A percentile compares a stretch with the other conserved stretches of the same genome.
These are phyloP conservation scores for Tricholoma terreum DNA, from an alignment of 768 basidiomycete genomes.

Conservation along the genomic window DNA sequence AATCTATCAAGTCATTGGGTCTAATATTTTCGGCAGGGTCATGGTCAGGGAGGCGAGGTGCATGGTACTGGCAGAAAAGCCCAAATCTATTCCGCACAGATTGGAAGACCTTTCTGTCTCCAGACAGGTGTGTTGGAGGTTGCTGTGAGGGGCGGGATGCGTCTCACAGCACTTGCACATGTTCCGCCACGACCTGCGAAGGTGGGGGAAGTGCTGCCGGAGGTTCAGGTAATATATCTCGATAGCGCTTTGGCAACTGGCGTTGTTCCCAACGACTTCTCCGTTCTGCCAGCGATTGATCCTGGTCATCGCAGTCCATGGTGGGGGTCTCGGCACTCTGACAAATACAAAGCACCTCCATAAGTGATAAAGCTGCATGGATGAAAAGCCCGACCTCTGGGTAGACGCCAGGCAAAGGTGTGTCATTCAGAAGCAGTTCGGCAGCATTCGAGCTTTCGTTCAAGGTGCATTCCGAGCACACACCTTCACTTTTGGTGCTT, in stretches of 20 bases:
- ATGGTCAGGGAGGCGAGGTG: neutral
- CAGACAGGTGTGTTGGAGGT: neutral
- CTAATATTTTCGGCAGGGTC: neutral
- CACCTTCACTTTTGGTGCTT: neutral
- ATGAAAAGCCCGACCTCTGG: neutral
- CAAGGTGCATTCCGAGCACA: neutral
- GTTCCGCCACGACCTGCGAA: neutral
- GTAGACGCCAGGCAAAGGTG: neutral
- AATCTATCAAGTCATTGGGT: neutral
- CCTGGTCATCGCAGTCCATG: neutral
- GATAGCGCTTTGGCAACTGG: neutral
- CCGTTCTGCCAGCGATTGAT: neutral
- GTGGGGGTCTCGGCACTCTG: neutral
- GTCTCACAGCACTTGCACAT: neutral
- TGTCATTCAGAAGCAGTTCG: neutral
- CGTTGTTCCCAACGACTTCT: neutral
- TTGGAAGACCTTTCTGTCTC: neutral
- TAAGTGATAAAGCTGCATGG: neutral
- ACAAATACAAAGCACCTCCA: neutral
- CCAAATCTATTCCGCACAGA: neutral
- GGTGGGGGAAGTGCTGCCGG: neutral
- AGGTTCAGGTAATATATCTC: neutral
- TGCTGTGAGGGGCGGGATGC: neutral
- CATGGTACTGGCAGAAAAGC: neutral
- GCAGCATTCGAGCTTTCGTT: neutral